Base-by-base conservation (phyloP, 225 moss, liverwort and hornwort species). In the Neckera pumila region DNA sequence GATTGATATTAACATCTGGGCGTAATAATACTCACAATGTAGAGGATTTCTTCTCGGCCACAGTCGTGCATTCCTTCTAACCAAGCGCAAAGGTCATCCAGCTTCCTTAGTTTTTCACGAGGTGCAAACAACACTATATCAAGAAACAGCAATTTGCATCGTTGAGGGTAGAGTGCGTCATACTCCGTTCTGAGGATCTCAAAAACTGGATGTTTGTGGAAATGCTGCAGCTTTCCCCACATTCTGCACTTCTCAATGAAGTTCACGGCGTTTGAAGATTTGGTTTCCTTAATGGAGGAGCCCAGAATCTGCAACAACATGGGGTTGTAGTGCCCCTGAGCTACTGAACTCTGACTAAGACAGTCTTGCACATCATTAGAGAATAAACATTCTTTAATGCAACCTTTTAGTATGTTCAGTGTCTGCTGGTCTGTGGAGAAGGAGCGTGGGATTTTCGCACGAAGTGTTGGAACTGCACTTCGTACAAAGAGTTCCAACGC, bases 141-240 rank as follows among this genome's bases (percentile, higher is more conserved):
- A 21, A 79, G 53, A 36, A 91, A 91, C 47, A 91, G 36, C 16
- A 91, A 65, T 83, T 83, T 89, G 71, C 57, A 42, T 23, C 71
- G 59, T 60, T 16, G 62, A 49, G 18, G 3, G 45, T 4, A 11
- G 67, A 91, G 83, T 53, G 89, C 80, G 71, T 91, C 88, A 19
- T 88, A 91, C 61, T 88, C 91, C 51, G 90, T 74, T 59, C 90
- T 64, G 45, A 90, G 84, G 45, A 87, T 87, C 34, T 90, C 87
- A 62, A 83, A 90, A 53, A 87, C 36, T 28, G 31, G 14, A 79
- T 87, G 87, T 45, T 90, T 90, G 60, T 90, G 86, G 22, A 83
- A 90, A 63, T 83, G 79, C 60, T 90, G 89, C 79, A 83, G 36
- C 79, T 87, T 87, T 54, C 87, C 90, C 71, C 79, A 86, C 86